phyloP scores from a whole-genome alignment of 1,284 basidiomycete species.

The Trametes hirsuta region DNA sequence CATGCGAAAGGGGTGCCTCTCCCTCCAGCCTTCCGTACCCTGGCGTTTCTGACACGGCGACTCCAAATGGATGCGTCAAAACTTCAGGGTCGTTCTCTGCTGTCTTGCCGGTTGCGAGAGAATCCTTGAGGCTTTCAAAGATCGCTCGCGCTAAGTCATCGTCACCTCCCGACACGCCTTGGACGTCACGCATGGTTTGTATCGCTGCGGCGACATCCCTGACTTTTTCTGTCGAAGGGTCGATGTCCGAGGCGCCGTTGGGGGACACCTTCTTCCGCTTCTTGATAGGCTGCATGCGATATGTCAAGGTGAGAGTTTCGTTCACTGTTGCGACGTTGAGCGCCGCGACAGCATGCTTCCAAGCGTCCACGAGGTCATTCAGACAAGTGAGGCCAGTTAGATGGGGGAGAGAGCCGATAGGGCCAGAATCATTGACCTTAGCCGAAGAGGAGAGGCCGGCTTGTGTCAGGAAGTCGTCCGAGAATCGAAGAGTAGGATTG shows the following conservation, averaged over 20 bases:
- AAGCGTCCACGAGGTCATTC: slow-evolving; percentile 36
- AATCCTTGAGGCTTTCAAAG: slow-evolving; percentile 25
- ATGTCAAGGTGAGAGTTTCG: slow-evolving; percentile 49
- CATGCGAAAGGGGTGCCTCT: slow-evolving; percentile 26
- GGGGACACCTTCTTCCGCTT: background rate
- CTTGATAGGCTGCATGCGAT: slow-evolving; percentile 44
- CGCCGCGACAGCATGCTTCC: slow-evolving; percentile 34
- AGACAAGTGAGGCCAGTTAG: slow-evolving; percentile 27
- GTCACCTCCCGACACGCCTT: slow-evolving; percentile 19
- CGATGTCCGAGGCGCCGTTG: background rate
- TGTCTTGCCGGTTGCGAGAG: background rate
- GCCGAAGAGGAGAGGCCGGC: slow-evolving; percentile 41
- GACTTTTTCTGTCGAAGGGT: slow-evolving; percentile 34
- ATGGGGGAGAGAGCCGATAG: background rate
- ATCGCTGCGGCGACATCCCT: slow-evolving; percentile 59
- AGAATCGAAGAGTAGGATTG: slow-evolving; percentile 51
- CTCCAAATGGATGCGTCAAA: slow-evolving; percentile 20
- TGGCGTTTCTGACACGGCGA: slow-evolving; percentile 6
- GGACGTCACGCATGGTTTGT: slow-evolving; percentile 59
- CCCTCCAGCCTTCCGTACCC: background rate
- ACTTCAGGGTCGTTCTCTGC: slow-evolving; percentile 6
- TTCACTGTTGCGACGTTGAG: slow-evolving; percentile 45
- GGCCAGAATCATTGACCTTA: background rate
- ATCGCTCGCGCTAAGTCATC: slow-evolving; percentile 26
- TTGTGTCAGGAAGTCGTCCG: slow-evolving; percentile 57